Evolutionary conservation across 768 basidiomycete genomes (phyloP), one percentile per base, ranked within the genome.

Genomic region (Mycena amicta): DNA sequence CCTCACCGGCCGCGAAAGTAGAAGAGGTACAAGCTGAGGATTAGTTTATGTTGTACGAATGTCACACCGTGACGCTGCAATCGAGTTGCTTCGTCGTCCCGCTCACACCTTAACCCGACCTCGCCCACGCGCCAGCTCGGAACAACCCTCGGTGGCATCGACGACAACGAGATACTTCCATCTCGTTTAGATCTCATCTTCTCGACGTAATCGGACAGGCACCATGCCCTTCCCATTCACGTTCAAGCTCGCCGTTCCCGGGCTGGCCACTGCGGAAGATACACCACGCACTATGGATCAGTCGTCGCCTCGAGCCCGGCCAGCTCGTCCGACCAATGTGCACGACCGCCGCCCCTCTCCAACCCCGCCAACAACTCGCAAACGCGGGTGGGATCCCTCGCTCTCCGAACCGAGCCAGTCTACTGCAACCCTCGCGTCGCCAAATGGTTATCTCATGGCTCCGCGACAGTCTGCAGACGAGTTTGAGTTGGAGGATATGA

Each of bases 301-400:
- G n/a, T n/a, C n/a, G n/a, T n/a, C n/a, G n/a, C n/a, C n/a, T n/a
- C 43, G 59, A 50, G 55, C 58, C 49, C 47, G 67, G 39, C 63
- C 64, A 41, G 61, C 72, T 60, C 65, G 61, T 18, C 67, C 60
- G 47, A 55, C 54, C 54, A 63, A 62, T 53, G 53, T 68, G 37
- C 66, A 62, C 49, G 56, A 64, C n/a, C 61, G 66, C 47, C 60
- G 64, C 39, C 63, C 68, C 41, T 67, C 67, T 16, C 72, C 73
- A 3, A 62, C 69, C 33, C 68, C 75, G 67, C 77, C 78, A 3
- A 66, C 78, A 39, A 77, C 81, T 3, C 76, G 82, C 52, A 90
- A 90, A 71, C 75, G 90, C 69, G 88, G 87, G 28, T 92, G 90
- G 90, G 83, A 85, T 39, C 89, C 90, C 3, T 77, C 82, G 1